These are phyloP conservation scores for Alternaria ventricosa DNA, from an alignment of 2,329 filamentous ascomycete species.

Conservation along the genomic window DNA sequence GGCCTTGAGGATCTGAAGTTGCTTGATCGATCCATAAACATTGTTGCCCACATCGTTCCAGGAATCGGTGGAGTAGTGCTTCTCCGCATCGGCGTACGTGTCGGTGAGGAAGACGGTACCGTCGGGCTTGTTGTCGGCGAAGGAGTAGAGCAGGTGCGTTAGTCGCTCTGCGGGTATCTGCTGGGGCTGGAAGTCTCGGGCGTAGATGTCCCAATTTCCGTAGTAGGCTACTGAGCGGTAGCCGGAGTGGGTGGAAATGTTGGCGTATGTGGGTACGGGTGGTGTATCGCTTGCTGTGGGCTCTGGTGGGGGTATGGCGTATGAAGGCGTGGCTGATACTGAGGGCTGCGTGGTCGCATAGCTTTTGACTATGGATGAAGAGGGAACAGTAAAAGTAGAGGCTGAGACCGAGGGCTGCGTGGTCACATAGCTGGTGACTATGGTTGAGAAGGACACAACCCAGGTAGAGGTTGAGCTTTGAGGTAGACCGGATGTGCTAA, in stretches of 20 bases:
- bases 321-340: not conserved
- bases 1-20: slow-evolving; percentile 78
- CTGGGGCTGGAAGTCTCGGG: slow-evolving; percentile 81
- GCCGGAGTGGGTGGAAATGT: slow-evolving; percentile 9
- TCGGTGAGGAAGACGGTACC: slow-evolving; percentile 67
- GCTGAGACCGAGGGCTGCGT: not conserved
- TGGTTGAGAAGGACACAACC: not conserved
- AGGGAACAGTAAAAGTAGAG: not conserved
- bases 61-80: slow-evolving; percentile 66
- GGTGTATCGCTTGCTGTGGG: not conserved
- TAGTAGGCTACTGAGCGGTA: slow-evolving; percentile 66
- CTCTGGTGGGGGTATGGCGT: not conserved
- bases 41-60: slow-evolving; percentile 71
- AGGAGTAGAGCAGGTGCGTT: slow-evolving; percentile 89
- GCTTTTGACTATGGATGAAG: not conserved
- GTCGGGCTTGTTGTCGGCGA: slow-evolving; percentile 82
- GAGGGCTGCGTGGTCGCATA: not conserved
- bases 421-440: too few relatives aligned
- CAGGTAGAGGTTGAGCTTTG: not conserved
- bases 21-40: slow-evolving; percentile 78
- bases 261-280: not conserved
- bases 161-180: slow-evolving; percentile 80
- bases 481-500: not conserved
- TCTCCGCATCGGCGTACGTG: slow-evolving; percentile 56
- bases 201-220: slow-evolving; percentile 86